Evolutionary conservation across 1,139 yeast genomes (phyloP), one percentile per base, ranked within the genome.

Genomic region (Pichia sp.): DNA sequence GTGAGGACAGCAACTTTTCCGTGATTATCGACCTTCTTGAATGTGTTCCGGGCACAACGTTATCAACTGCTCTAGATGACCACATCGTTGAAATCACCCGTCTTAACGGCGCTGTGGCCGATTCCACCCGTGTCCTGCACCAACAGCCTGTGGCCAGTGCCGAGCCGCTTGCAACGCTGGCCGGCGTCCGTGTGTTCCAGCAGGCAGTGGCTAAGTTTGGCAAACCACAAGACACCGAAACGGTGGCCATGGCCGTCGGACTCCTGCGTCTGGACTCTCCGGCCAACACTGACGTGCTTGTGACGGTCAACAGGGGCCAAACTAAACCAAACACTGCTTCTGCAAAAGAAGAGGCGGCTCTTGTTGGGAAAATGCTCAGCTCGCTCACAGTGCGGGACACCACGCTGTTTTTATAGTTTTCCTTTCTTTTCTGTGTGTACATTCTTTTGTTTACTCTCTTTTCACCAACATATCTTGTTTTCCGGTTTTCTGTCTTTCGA

Each of bases 1-100:
- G 61, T 6, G 51, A 68, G 36, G 61, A 65, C 33, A 56, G 60
- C 35, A 78, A 81, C 45, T 79, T 75, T 49, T 74, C 89, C 14
- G 57, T 87, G 13, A 80, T 87, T 15, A 61, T 87, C 31, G 96
- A 88, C 53, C 62, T 88, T 18, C 62, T 86, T 52, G 93, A 87
- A 56, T 56, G 63, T 31, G 76, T 79, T 0, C 43, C 41, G 1
- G 73, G 68, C 0, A 60, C 54, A 0, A 53, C 55, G 0, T 63
- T 62, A 13, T 65, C 68, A 13, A 53, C 58, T 0, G 72, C 72
- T 2, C 51, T 74, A 5, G 47, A 55, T 8, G 58, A 56, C 25
- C 81, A 76, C 52, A 48, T 74, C 30, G 57, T 60, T 18, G 82
- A 76, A 43, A 47, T 60, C n/a, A 49, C 55, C 26, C 51, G 48